These are phyloP conservation scores for Cylindrotheca closterium DNA, from an alignment of 108 stramenopile genomes.

Conservation along the genomic window DNA sequence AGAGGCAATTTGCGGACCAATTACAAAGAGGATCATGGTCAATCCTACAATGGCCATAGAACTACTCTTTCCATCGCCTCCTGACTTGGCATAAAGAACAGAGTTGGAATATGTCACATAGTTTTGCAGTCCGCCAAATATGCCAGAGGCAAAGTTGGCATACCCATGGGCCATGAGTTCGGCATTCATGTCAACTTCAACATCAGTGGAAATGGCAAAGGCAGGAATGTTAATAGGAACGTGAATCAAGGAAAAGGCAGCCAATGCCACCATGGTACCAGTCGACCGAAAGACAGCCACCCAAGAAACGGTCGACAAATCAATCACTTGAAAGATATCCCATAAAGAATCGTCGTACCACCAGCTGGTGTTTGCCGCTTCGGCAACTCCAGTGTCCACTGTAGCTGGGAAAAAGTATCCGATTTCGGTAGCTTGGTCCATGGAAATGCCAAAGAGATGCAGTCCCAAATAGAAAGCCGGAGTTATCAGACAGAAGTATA, in stretches of 20 bases:
- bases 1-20: constrained; percentile 56
- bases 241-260: constrained; percentile 71
- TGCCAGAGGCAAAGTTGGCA: constrained; percentile 64
- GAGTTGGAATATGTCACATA: constrained; percentile 73
- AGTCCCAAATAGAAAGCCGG: constrained; percentile 68
- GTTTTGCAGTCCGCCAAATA: constrained; percentile 74
- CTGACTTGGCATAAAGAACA: constrained; percentile 74
- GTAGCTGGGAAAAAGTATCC: constrained; percentile 75
- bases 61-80: constrained; percentile 54
- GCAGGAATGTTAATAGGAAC: constrained; percentile 89
- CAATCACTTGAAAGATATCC: constrained; percentile 42
- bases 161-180: constrained; percentile 84
- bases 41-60: constrained; percentile 35
- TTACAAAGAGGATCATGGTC: constrained; percentile 58
- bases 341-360: constrained; percentile 34
- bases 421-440: constrained; percentile 34
- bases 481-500: constrained; percentile 77
- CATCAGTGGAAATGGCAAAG: constrained; percentile 72
- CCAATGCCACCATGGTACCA: constrained; percentile 65
- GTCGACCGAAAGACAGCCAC: constrained; percentile 48
- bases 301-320: constrained; percentile 57
- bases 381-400: not conserved
- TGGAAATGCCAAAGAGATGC: constrained; percentile 24
- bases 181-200: constrained; percentile 73
- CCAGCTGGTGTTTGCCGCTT: not conserved